Conservation (phyloP, 2,329 filamentous ascomycete species). For the Aspergillus pseudoglaucus region DNA sequence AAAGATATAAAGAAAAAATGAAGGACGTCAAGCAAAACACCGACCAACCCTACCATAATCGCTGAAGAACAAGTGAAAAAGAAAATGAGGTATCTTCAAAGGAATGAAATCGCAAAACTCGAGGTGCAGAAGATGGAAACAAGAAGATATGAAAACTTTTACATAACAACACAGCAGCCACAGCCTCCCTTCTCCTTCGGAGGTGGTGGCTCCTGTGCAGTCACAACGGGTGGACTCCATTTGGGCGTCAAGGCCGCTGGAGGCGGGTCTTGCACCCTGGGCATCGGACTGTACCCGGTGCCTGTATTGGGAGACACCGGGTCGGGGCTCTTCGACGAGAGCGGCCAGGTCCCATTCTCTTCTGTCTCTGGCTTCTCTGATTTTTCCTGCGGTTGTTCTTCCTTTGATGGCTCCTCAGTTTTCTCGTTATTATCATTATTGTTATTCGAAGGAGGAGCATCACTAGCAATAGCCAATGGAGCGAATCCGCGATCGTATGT, state of each 20-base stretch:
- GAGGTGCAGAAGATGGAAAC: slow-evolving; percentile 4
- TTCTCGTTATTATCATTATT: slow-evolving; percentile 8
- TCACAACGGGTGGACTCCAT: slow-evolving; percentile 41
- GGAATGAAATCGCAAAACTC: not conserved
- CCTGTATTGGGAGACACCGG: slow-evolving; percentile 33
- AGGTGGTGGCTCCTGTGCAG: slow-evolving; percentile 48
- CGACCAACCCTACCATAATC: not conserved
- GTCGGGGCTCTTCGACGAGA: slow-evolving; percentile 27
- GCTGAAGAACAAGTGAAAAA: not conserved
- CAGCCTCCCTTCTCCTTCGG: slow-evolving; percentile 45
- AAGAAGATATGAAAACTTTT: slow-evolving; percentile 23
- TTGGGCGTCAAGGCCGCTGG: slow-evolving; percentile 31
- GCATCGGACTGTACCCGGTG: slow-evolving; percentile 47
- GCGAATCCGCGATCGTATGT: slow-evolving; percentile 84
- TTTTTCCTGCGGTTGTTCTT: slow-evolving; percentile 7
- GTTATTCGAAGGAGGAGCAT: slow-evolving; percentile 23
- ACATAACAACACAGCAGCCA: slow-evolving; percentile 72
- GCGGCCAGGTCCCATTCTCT: slow-evolving; percentile 9
- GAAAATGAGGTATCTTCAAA: not conserved
- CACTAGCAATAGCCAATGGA: slow-evolving; percentile 54
- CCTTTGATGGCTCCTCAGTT: slow-evolving; percentile 4
- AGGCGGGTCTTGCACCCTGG: slow-evolving; percentile 37
- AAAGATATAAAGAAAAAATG: not conserved
- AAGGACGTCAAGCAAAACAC: not conserved
- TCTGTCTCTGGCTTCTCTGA: slow-evolving; percentile 1